These are phyloP conservation scores for Cyclaneusma minus DNA, from an alignment of 2,329 filamentous ascomycete genomes.

Conservation along the genomic window DNA sequence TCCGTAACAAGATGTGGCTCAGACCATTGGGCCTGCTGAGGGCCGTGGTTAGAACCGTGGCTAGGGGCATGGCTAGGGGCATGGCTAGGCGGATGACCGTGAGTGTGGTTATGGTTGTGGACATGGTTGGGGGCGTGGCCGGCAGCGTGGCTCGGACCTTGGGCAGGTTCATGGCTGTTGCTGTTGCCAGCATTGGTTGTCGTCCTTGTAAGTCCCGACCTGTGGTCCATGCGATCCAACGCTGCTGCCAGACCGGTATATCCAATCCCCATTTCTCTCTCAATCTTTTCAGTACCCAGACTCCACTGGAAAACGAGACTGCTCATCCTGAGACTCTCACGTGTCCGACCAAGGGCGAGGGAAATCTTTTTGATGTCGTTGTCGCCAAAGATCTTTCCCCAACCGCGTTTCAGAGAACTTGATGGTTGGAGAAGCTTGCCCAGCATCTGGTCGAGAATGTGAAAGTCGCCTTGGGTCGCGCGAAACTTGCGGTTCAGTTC, in stretches of 20 bases:
- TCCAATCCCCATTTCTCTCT: conserved; percentile 46
- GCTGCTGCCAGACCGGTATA: conserved; percentile 52
- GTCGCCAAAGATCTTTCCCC: conserved; percentile 47
- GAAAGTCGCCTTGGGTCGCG: conserved; percentile 44
- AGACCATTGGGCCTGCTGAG: neutral
- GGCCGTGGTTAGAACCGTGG: too few species aligned
- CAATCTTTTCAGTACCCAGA: conserved; percentile 39
- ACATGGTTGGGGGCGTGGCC: too few species aligned
- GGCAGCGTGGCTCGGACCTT: conserved; percentile 4
- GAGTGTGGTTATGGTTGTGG: too few species aligned
- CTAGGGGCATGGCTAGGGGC: too few species aligned
- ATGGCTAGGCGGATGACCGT: too few species aligned
- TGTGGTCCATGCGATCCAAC: conserved; percentile 31
- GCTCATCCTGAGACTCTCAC: conserved; percentile 47
- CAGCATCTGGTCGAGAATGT: conserved; percentile 46
- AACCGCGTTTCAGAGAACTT: conserved; percentile 29
- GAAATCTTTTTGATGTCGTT: conserved; percentile 46
- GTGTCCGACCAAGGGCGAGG: conserved; percentile 36
- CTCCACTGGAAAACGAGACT: conserved; percentile 51
- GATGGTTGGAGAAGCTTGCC: conserved; percentile 29
- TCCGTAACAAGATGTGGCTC: too few species aligned
- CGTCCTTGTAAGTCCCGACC: conserved; percentile 2
- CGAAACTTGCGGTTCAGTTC: conserved; percentile 51
- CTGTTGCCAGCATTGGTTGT: conserved; percentile 2
- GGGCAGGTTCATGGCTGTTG: conserved; percentile 11